Evolutionary conservation across 2,329 filamentous ascomycete genomes (phyloP).

Genomic region (Xylaria sp.): DNA sequence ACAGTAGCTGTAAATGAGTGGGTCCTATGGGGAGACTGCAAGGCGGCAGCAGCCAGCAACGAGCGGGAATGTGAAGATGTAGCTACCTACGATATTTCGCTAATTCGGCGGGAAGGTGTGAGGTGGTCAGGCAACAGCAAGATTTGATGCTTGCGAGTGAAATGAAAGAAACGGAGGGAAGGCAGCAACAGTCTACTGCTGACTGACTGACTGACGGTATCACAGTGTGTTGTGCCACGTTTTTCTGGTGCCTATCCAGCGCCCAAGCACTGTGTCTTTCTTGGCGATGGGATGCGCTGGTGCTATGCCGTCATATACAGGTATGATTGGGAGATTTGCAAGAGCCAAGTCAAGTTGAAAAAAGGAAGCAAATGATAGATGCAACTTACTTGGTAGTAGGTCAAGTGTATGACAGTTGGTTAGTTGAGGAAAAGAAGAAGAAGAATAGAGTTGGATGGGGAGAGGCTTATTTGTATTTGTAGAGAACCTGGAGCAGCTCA

Average conservation of each 20-base stretch:
- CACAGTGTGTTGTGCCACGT: background rate
- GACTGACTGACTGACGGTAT: background rate
- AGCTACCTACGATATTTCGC: background rate
- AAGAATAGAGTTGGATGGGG: background rate
- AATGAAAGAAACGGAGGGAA: constrained; percentile 10
- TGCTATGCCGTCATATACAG: background rate
- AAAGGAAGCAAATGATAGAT: background rate
- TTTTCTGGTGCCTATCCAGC: background rate
- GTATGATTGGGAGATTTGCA: constrained; percentile 8
- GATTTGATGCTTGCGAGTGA: background rate
- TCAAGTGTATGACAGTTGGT: background rate
- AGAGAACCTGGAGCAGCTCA: background rate
- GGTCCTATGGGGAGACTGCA: background rate
- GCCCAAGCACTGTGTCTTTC: background rate
- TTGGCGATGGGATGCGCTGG: background rate
- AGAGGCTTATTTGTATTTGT: constrained; percentile 5
- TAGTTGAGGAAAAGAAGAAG: background rate
- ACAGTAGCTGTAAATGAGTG: background rate
- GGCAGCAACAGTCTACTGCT: background rate
- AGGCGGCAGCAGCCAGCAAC: background rate
- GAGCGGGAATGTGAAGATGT: background rate
- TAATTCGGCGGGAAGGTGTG: background rate
- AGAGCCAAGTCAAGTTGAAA: background rate
- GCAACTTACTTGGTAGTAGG: background rate
- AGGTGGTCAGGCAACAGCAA: background rate